Base-by-base conservation (phyloP, 2,329 filamentous ascomycete species). In the Epichloe scottii region DNA sequence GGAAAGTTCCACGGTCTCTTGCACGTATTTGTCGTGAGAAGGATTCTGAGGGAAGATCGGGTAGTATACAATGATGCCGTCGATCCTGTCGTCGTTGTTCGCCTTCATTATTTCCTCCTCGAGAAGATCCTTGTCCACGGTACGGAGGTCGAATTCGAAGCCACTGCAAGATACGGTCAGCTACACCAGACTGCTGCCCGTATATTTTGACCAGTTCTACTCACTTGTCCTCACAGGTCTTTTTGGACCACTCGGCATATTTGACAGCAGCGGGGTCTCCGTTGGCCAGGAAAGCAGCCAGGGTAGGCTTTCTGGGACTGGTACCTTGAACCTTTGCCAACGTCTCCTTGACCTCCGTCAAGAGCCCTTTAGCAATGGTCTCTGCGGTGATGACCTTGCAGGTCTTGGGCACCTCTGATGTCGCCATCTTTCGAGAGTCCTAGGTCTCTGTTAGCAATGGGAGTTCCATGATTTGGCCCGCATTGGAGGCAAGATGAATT, bases 11-110 rank as follows among this genome's bases (percentile, higher is more conserved):
- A 96, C 89, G 3, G 94, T 88, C 71, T 96, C 90, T 71, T 97
- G 91, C 58, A 98, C 82, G 68, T 97, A 97, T 67, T 87, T 86
- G 69, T 98, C 93, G 68, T 95, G 89, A 30, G 81, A 78, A 49
- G 84, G 85, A 71, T 89, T 86, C 69, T 74, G 72, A 15, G 77
- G 76, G 68, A 96, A 97, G 70, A 98, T 94, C 51, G 93, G 93
- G 68, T 97, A 98, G 77, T 98, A 98, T 65, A 98, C 87, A 58
- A 98, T 94, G 64, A 96, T 95, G 60, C 80, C 91, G 68, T 95
- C 87, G 56, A 96, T 81, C 15, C 70, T 63, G 51, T 77, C 65
- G 67, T 97, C 88, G 34, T 78, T 72, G 68, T 98, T 98, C 63
- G 91, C 91, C 58, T 78, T 77, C 58, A 91, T 79, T 63, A 98